Evolutionary conservation across 2,329 filamentous ascomycete species (phyloP).

Genomic region (Exophiala sideris): DNA sequence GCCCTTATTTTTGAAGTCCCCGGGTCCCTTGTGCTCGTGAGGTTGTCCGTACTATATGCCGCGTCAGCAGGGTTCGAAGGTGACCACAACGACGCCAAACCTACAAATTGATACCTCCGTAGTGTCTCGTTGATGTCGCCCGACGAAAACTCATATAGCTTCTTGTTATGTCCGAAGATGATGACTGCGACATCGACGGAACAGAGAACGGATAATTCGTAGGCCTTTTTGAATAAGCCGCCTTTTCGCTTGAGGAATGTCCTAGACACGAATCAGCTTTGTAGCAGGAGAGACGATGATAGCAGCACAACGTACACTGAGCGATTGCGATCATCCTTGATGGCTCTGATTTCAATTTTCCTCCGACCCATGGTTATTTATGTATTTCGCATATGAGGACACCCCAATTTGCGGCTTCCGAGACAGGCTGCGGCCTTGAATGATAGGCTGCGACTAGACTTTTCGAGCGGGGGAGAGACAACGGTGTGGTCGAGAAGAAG

Average conservation of each 20-base stretch:
- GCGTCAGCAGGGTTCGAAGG: slow-evolving; percentile 7
- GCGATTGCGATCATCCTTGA: slow-evolving; percentile 96
- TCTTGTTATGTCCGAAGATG: slow-evolving; percentile 98
- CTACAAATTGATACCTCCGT: slow-evolving; percentile 82
- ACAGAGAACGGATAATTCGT: slow-evolving; percentile 95
- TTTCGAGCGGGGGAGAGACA: neutral
- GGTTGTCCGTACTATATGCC: slow-evolving; percentile 73
- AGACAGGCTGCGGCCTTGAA: neutral
- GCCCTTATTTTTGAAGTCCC: slow-evolving; percentile 79
- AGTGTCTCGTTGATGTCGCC: slow-evolving; percentile 89
- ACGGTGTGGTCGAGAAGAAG: slow-evolving; percentile 1
- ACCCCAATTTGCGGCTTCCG: neutral
- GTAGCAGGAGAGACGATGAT: neutral
- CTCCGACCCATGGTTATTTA: slow-evolving; percentile 74
- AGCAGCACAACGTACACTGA: slow-evolving; percentile 71
- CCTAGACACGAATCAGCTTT: slow-evolving; percentile 45
- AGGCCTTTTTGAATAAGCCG: slow-evolving; percentile 98
- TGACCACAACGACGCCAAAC: slow-evolving; percentile 37
- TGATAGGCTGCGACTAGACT: neutral
- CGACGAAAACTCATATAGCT: slow-evolving; percentile 96
- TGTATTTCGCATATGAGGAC: slow-evolving; percentile 8
- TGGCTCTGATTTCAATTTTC: slow-evolving; percentile 99
- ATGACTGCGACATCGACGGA: slow-evolving; percentile 98
- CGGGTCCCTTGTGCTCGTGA: slow-evolving; percentile 93
- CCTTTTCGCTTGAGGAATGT: slow-evolving; percentile 99